Evolutionary conservation across 352 stramenopile genomes (phyloP).

Genomic region (Globisporangium nagaii): DNA sequence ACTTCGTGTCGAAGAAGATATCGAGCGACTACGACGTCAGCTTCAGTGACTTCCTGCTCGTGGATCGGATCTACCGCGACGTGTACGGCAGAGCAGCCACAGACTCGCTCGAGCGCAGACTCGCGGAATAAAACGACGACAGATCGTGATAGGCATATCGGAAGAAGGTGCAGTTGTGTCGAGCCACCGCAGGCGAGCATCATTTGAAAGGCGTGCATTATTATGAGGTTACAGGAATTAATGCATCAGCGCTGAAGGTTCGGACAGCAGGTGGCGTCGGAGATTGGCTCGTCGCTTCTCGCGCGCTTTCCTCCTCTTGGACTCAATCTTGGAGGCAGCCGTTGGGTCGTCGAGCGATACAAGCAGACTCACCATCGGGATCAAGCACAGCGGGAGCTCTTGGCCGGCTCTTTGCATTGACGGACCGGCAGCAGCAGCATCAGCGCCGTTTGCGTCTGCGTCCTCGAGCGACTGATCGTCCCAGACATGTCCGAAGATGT

Average conservation of each 20-base stretch:
- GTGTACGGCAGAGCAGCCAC: not conserved
- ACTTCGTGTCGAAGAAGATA: slow-evolving; percentile 8
- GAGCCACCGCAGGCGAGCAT: too few species aligned
- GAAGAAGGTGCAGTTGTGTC: too few species aligned
- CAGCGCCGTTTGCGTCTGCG: not conserved
- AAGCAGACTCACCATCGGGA: slow-evolving; percentile 64
- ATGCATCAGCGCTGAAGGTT: not conserved
- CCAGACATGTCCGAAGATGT: slow-evolving; percentile 8
- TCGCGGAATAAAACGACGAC: not conserved
- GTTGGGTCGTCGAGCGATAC: slow-evolving; percentile 59
- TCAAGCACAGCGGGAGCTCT: slow-evolving; percentile 52
- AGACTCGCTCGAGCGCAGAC: not conserved
- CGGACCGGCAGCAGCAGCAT: not conserved
- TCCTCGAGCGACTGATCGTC: not conserved
- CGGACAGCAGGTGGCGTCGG: not conserved
- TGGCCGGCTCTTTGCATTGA: slow-evolving; percentile 11
- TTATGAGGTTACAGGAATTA: too few species aligned
- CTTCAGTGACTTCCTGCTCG: not conserved
- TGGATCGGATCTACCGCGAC: slow-evolving; percentile 3
- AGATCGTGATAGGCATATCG: too few species aligned
- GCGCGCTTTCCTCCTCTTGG: slow-evolving; percentile 31
- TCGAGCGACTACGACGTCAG: not conserved
- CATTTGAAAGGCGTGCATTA: too few species aligned
- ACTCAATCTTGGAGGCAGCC: slow-evolving; percentile 45
- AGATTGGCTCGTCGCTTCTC: slow-evolving; percentile 10